Conservation (phyloP, 2,329 filamentous ascomycete genomes). For the Scedosporium apiospermum region DNA sequence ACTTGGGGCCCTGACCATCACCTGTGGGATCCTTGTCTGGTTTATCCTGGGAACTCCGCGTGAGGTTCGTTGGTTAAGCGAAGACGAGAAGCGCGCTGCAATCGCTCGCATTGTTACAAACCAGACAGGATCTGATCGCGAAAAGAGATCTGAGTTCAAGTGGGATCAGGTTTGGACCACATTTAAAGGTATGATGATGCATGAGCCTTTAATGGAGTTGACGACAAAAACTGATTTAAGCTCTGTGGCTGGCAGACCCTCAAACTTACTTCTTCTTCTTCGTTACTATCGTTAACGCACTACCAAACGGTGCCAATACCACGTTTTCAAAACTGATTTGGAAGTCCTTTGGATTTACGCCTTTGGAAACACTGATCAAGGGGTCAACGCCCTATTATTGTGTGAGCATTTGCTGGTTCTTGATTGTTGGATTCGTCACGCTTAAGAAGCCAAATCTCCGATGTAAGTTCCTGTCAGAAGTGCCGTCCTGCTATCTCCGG, state of each 20-base stretch:
- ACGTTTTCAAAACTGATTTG: slow-evolving; percentile 22
- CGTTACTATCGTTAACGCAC: slow-evolving; percentile 20
- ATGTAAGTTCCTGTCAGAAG: slow-evolving; percentile 14
- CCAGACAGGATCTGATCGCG: slow-evolving; percentile 17
- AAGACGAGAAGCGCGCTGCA: slow-evolving; percentile 19
- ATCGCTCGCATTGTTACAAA: slow-evolving; percentile 18
- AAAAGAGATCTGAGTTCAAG: slow-evolving; percentile 17
- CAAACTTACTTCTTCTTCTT: slow-evolving; percentile 20
- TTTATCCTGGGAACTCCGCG: too few species aligned
- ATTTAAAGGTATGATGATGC: slow-evolving; percentile 13
- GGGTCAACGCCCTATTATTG: slow-evolving; percentile 19
- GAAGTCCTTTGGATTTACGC: slow-evolving; percentile 21
- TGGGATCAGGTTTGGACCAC: slow-evolving; percentile 18
- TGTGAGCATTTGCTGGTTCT: slow-evolving; percentile 19
- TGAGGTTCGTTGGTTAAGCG: background rate
- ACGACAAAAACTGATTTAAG: too few species aligned
- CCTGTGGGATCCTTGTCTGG: too few species aligned
- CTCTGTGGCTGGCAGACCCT: too few species aligned
- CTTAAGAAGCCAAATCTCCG: slow-evolving; percentile 17
- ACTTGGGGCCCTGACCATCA: too few species aligned
- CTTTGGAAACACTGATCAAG: slow-evolving; percentile 21
- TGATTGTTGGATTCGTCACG: slow-evolving; percentile 15
- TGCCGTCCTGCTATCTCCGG: too few species aligned
- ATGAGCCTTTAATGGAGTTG: too few species aligned
- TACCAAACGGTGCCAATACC: slow-evolving; percentile 23